Evolutionary conservation across 768 basidiomycete genomes (phyloP), one percentile per base, ranked within the genome.

Genomic region (Rhodotorula paludigena): DNA sequence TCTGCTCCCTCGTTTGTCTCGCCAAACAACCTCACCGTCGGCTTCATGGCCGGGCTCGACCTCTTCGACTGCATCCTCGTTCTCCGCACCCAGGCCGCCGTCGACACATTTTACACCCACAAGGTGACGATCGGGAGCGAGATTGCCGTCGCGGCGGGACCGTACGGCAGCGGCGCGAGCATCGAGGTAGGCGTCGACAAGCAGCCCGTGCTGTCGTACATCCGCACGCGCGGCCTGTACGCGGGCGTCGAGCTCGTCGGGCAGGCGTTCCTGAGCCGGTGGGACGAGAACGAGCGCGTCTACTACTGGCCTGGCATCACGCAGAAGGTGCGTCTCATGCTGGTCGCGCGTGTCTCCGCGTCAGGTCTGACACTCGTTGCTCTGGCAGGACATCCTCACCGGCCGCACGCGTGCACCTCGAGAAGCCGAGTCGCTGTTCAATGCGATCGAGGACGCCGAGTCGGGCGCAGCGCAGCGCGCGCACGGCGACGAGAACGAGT

Each of bases 211-310:
- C 60, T 74, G 6, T 57, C 47, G 3, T 76, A 74, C 56, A 64
- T 73, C 25, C 53, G 64, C 28, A 55, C 36, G 6, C 42, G 62
- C 12, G 60, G 76, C 1, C 48, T 77, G 28, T 77, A 76, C 61
- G 75, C 73, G 3, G 76, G 76, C 3, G 65, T 74, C 20, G 74
- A 76, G 39, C 45, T 74, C 10, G 63, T 77, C 33, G 71, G 57
- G 1, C 66, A 72, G 30, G 64, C 57, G 11, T 68, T 72, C 63
- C 36, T 72, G 10, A 35, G 28, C 4, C 54, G 71, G 28, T 61
- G 45, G 8, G 71, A 71, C 39, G 70, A 71, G 70, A 67, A 68
- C 51, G 71, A 64, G 25, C 58, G 59, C 11, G 35, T 55, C 14
- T 55, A 68, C 55, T 55, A 48, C 51, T 68, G 67, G 67, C 44